Conservation (phyloP, 768 basidiomycete species). For the Kwoniella dejecticola region DNA sequence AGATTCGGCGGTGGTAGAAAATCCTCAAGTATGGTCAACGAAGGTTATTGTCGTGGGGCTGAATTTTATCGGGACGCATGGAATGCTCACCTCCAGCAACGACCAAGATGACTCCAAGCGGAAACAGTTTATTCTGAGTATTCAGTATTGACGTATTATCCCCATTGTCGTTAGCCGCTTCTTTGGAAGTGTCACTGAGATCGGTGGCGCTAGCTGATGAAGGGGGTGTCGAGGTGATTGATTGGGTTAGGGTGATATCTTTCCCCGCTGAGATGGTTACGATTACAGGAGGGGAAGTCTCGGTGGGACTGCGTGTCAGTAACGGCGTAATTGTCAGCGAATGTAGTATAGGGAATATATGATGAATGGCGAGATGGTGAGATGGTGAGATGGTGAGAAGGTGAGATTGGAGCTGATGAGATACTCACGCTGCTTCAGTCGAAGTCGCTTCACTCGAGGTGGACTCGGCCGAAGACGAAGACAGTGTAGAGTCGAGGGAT, state of each 20-base stretch:
- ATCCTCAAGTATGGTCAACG: no score
- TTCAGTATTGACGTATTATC: slow-evolving; percentile 25
- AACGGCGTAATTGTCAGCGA: neutral
- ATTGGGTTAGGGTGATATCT: slow-evolving; percentile 3
- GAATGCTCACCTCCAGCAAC: slow-evolving; percentile 29
- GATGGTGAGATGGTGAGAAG: no score
- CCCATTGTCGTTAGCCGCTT: slow-evolving; percentile 7
- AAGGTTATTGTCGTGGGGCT: no score
- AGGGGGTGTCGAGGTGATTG: slow-evolving; percentile 6
- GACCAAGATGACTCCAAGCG: slow-evolving; percentile 24
- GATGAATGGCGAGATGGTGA: neutral
- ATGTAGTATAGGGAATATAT: no score
- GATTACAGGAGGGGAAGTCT: neutral
- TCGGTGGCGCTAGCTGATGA: neutral
- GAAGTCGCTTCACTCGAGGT: neutral
- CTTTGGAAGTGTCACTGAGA: neutral
- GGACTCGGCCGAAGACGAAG: neutral
- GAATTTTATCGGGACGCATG: no score
- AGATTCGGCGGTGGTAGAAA: no score
- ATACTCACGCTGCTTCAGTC: slow-evolving; percentile 1
- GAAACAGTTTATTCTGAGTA: slow-evolving; percentile 31
- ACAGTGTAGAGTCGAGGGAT: neutral
- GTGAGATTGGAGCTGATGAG: no score
- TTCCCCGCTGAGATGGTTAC: slow-evolving; percentile 6
- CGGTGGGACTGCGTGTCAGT: neutral